Base-by-base conservation (phyloP, 164 flowering plant species). In the grape (Vitis vinifera) region DNA sequence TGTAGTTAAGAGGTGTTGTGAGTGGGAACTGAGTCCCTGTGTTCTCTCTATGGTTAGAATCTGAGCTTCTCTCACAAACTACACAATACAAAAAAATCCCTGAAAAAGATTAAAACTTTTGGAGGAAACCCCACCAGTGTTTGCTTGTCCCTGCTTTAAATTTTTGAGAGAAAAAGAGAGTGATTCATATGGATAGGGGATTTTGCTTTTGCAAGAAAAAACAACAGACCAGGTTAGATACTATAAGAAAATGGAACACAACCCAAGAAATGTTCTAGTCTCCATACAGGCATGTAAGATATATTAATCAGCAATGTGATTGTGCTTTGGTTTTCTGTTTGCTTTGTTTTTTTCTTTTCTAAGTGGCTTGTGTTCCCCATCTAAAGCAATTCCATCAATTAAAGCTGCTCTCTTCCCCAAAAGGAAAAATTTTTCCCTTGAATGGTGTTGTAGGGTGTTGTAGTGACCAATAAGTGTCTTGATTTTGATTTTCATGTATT, bases 301-400 rank as follows among this genome's bases (percentile, higher is more conserved):
- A 58, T 56, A 57, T 57, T 19, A 62, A 4, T 62, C 58, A 61
- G 44, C 58, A 50, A 12, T 72, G 1, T 23, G 13, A n/a, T 44
- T 49, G 51, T 50, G 47, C 44, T 47, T 65, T 55, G 55, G 19
- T 44, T 65, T 30, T 68, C 49, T 47, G 64, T 56, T 66, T 64
- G 72, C 23, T 55, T 71, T 59, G 53, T 67, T 70, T 63, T 70
- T 51, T 59, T 51, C 30, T 23, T 50, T 76, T 65, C 19, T 37
- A 37, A 67, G 31, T 66, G 53, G 71, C 71, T 52, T 67, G 44
- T 68, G 66, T 67, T 68, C 62, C 73, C 71, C 72, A 31, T 23
- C 37, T 44, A 68, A 71, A 78, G 74, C 69, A 63, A n/a, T 23
- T 48, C 48, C 59, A 61, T 60, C 68, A 61, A 16, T 30, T 68